A percentile compares a stretch with the other conserved stretches of the same genome.
phyloP scores from a whole-genome alignment of 192 early-diverging fungal genomes.

The Geranomyces variabilis region DNA sequence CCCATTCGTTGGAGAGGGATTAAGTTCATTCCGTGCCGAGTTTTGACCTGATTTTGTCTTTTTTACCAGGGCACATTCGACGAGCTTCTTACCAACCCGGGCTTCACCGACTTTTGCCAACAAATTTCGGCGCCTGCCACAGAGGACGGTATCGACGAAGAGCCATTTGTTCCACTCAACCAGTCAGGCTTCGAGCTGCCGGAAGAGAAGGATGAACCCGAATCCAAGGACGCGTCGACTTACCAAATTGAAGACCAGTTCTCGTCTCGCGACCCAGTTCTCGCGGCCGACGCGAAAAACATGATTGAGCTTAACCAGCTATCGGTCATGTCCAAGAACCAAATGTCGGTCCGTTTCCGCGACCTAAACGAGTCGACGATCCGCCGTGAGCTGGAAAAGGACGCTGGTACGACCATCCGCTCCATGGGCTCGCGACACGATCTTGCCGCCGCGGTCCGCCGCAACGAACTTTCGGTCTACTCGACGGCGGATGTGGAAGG shows the following conservation, averaged over 20 bases:
- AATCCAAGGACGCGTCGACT: neutral
- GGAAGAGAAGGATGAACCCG: slow-evolving; percentile 8
- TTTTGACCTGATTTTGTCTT: no score
- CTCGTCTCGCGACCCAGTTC: slow-evolving; percentile 6
- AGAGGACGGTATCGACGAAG: slow-evolving; percentile 42
- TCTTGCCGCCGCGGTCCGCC: slow-evolving; percentile 55
- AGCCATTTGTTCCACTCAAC: slow-evolving; percentile 33
- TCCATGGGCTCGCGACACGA: slow-evolving; percentile 54
- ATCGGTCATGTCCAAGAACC: slow-evolving; percentile 44
- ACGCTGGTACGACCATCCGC: slow-evolving; percentile 53
- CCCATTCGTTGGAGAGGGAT: no score
- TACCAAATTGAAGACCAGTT: slow-evolving; percentile 25
- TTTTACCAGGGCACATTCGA: slow-evolving; percentile 67
- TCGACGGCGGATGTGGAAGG: slow-evolving; percentile 35
- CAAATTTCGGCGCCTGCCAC: slow-evolving; percentile 7
- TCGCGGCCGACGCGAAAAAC: slow-evolving; percentile 23
- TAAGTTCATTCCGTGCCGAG: no score
- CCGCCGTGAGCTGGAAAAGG: slow-evolving; percentile 60
- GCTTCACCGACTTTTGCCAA: slow-evolving; percentile 25
- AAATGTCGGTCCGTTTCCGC: slow-evolving; percentile 52
- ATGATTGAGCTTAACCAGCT: slow-evolving; percentile 56
- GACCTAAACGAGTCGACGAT: slow-evolving; percentile 65
- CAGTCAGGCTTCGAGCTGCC: slow-evolving; percentile 27
- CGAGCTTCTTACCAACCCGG: slow-evolving; percentile 45
- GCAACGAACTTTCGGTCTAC: slow-evolving; percentile 68